Evolutionary conservation across 2,329 filamentous ascomycete species (phyloP).

Genomic region (Lachnellula arida): DNA sequence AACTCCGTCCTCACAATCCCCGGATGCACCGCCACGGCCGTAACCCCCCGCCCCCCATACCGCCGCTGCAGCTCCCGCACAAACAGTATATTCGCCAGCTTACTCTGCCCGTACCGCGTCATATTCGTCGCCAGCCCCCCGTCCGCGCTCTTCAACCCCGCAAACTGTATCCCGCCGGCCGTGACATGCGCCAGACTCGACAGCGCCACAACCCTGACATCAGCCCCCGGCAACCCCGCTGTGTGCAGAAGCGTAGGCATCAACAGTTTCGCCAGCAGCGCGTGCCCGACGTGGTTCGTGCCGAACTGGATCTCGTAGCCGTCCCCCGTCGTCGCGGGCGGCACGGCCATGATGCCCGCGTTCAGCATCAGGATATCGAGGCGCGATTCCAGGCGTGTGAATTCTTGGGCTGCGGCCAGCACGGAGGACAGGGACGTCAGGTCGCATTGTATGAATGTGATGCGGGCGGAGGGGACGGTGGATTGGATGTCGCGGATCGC

Average conservation of each 20-base stretch:
- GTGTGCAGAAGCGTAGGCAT: slow-evolving; percentile 32
- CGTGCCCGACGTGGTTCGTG: slow-evolving; percentile 46
- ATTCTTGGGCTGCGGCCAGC: slow-evolving; percentile 35
- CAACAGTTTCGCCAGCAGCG: slow-evolving; percentile 38
- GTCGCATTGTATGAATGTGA: slow-evolving; percentile 31
- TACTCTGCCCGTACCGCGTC: slow-evolving; percentile 40
- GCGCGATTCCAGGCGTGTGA: slow-evolving; percentile 32
- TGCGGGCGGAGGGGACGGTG: slow-evolving; percentile 1
- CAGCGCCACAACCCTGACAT: slow-evolving; percentile 19
- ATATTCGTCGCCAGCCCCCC: background rate
- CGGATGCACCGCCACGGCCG: slow-evolving; percentile 37
- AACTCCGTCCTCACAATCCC: slow-evolving; percentile 33
- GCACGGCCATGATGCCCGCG: slow-evolving; percentile 40
- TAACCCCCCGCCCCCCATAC: slow-evolving; percentile 32
- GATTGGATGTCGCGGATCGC: slow-evolving; percentile 10
- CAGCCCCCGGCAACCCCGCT: slow-evolving; percentile 7
- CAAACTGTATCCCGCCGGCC: slow-evolving; percentile 28
- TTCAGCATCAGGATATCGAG: slow-evolving; percentile 45
- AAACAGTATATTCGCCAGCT: slow-evolving; percentile 45
- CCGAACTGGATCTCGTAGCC: slow-evolving; percentile 47
- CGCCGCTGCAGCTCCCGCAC: slow-evolving; percentile 36
- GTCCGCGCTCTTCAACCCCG: slow-evolving; percentile 30
- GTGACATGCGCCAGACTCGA: background rate
- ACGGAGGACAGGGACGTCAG: slow-evolving; percentile 42
- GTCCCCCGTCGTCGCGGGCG: slow-evolving; percentile 37